phyloP scores from a whole-genome alignment of 768 basidiomycete genomes.

The Naganishia onofrii region DNA sequence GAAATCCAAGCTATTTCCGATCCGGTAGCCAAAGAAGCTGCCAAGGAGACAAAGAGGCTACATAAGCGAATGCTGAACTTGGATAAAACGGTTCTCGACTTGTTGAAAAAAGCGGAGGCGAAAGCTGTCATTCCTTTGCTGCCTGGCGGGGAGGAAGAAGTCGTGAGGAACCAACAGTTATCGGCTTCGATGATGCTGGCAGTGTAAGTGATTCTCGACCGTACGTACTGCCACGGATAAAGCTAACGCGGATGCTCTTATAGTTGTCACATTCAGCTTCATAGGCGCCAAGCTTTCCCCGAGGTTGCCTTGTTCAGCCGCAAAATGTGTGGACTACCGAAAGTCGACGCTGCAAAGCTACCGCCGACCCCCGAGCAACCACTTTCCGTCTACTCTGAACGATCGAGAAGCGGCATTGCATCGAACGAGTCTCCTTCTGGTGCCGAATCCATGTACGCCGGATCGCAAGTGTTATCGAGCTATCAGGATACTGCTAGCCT shows the following conservation, averaged over 20 bases:
- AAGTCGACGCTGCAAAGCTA: constrained; percentile 31
- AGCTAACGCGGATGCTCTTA: neutral
- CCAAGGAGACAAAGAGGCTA: constrained; percentile 24
- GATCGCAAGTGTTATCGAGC: constrained; percentile 18
- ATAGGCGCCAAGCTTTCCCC: constrained; percentile 51
- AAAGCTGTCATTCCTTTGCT: constrained; percentile 45
- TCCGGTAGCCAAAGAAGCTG: constrained; percentile 13
- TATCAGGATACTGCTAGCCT: constrained; percentile 16
- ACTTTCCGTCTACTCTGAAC: constrained; percentile 18
- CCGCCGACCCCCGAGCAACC: constrained; percentile 29
- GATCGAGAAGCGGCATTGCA: neutral
- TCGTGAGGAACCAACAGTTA: constrained; percentile 48
- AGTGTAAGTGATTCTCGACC: constrained; percentile 31
- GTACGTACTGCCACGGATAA: neutral
- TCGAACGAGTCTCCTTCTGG: constrained; percentile 17
- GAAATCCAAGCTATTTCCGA: constrained; percentile 23
- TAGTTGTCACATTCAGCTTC: constrained; percentile 47
- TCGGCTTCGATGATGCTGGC: constrained; percentile 47
- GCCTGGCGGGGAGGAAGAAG: constrained; percentile 51
- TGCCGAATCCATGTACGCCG: constrained; percentile 5
- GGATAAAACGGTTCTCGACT: constrained; percentile 40
- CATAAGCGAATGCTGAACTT: constrained; percentile 37
- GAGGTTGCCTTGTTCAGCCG: constrained; percentile 51
- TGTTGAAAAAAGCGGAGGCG: constrained; percentile 45
- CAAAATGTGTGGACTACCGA: constrained; percentile 49